A percentile compares a stretch with the other conserved stretches of the same genome.
Evolutionary conservation across 305 asterid species (phyloP).

Genomic region (Ajuga reptans): DNA sequence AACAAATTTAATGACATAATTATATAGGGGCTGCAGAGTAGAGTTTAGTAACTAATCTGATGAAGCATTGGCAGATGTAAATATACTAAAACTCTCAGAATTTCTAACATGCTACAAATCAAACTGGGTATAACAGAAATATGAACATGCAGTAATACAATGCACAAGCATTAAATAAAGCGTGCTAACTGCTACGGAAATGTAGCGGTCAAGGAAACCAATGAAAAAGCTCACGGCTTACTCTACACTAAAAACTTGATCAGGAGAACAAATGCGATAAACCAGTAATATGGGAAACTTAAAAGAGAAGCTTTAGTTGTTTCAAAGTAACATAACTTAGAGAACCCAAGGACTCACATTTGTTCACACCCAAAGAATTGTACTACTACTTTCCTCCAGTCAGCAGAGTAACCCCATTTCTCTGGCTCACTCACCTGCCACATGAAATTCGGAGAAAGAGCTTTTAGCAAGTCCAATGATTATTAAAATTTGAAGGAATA

Average conservation of each 20-base stretch:
- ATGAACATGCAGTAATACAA: background rate
- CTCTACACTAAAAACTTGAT: background rate
- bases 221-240: background rate
- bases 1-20: background rate
- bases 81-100: background rate
- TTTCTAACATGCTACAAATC: background rate
- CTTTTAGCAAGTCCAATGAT: background rate
- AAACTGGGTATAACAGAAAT: background rate
- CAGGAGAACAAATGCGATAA: background rate
- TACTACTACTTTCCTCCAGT: conserved; percentile 75
- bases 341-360: conserved; percentile 52
- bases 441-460: conserved; percentile 21
- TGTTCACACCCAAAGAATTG: conserved; percentile 78
- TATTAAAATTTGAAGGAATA: background rate
- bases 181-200: background rate
- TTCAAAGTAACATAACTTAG: background rate
- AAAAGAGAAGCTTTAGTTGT: background rate
- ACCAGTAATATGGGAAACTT: background rate
- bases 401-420: conserved; percentile 73
- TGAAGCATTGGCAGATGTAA: background rate
- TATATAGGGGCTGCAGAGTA: background rate
- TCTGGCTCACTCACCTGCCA: conserved; percentile 86
- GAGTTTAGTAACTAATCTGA: background rate
- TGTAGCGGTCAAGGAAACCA: background rate
- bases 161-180: background rate